These are phyloP conservation scores for Russula dissimulans DNA, from an alignment of 768 basidiomycete species.

Conservation along the genomic window DNA sequence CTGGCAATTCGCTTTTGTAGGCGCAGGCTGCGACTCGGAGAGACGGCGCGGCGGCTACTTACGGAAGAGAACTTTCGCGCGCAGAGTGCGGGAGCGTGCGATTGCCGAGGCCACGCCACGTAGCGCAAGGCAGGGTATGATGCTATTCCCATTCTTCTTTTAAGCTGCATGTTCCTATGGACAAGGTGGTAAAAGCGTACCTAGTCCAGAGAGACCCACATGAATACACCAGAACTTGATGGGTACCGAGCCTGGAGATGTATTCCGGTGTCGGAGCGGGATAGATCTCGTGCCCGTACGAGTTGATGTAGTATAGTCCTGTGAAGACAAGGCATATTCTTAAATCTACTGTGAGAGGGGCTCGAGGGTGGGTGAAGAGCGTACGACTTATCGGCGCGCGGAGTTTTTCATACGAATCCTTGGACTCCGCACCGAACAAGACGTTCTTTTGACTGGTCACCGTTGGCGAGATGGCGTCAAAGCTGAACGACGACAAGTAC, in stretches of 20 bases:
- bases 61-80: conserved; percentile 82
- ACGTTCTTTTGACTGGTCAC: conserved; percentile 47
- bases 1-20: conserved; percentile 30
- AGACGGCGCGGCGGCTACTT: conserved; percentile 25
- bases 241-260: conserved; percentile 47
- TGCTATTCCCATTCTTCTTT: conserved; percentile 32
- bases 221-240: conserved; percentile 76
- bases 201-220: conserved; percentile 95
- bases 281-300: conserved; percentile 86
- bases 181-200: conserved; percentile 27
- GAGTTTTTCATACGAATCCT: conserved; percentile 48
- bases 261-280: conserved; percentile 81
- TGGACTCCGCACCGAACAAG: conserved; percentile 49
- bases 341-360: neutral
- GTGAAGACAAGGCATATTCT: neutral
- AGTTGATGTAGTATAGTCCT: conserved; percentile 85
- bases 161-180: neutral
- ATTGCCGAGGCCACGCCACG: conserved; percentile 72
- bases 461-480: conserved; percentile 30
- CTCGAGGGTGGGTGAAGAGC: neutral
- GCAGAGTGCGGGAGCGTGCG: conserved; percentile 58
- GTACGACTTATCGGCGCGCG: conserved; percentile 54
- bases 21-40: neutral
- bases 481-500: conserved; percentile 22
- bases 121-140: conserved; percentile 86